Evolutionary conservation across 2,329 filamentous ascomycete species (phyloP).

Genomic region (Pestalotiopsis sp.): DNA sequence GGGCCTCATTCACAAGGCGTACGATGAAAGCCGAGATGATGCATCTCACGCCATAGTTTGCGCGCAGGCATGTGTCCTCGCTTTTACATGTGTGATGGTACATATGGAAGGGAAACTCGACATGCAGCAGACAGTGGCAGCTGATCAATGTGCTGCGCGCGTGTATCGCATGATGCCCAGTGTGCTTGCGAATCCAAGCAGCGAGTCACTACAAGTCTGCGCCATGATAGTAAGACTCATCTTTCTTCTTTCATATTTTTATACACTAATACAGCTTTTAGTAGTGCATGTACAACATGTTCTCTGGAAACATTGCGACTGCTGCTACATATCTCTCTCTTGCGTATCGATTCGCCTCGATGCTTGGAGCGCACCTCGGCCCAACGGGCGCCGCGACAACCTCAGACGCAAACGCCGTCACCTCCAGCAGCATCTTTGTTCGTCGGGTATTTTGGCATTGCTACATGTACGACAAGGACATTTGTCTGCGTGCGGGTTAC

Average conservation of each 20-base stretch:
- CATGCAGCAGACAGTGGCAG: conserved; percentile 33
- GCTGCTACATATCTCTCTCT: conserved; percentile 46
- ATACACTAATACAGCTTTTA: background rate
- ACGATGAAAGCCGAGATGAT: conserved; percentile 28
- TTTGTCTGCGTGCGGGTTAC: conserved; percentile 54
- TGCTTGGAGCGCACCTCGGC: conserved; percentile 48
- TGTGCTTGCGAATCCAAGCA: conserved; percentile 42
- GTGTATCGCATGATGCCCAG: conserved; percentile 46
- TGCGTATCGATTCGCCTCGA: conserved; percentile 50
- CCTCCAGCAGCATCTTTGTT: conserved; percentile 34
- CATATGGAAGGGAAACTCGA: conserved; percentile 22
- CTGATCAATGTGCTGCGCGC: conserved; percentile 40
- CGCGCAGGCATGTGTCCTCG: conserved; percentile 49
- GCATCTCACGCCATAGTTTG: conserved; percentile 22
- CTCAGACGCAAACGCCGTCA: conserved; percentile 2
- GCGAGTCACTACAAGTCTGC: conserved; percentile 47
- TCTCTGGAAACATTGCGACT: conserved; percentile 47
- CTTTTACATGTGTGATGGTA: conserved; percentile 45
- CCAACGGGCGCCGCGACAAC: background rate
- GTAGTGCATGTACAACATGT: conserved; percentile 45
- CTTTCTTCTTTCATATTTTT: background rate
- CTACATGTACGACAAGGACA: conserved; percentile 59
- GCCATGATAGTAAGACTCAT: conserved; percentile 47
- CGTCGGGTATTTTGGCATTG: conserved; percentile 56
- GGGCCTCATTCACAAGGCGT: conserved; percentile 48